A percentile compares a stretch with the other conserved stretches of the same genome.
Conservation (phyloP, 2,329 filamentous ascomycete genomes). For the Ophiocordyceps unilateralis region DNA sequence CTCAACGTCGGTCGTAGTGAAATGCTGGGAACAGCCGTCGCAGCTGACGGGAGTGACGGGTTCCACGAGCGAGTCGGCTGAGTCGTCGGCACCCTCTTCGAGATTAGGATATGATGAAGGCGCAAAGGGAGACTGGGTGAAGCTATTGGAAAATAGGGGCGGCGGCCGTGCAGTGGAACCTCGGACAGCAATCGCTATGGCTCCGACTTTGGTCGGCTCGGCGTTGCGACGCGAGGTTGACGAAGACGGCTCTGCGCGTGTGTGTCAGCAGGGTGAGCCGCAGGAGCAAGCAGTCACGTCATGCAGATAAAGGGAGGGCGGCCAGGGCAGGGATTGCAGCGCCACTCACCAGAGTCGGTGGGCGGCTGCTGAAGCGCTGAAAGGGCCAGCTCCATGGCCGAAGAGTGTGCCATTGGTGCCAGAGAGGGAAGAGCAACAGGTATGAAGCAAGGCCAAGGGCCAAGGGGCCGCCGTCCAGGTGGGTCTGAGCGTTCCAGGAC, state of each 20-base stretch:
- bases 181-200: background rate
- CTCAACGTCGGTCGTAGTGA: conserved; percentile 23
- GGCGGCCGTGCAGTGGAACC: conserved; percentile 1
- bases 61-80: conserved; percentile 40
- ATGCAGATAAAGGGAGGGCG: background rate
- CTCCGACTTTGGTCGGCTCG: background rate
- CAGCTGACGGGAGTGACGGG: conserved; percentile 45
- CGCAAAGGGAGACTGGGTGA: conserved; percentile 17
- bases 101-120: conserved; percentile 27
- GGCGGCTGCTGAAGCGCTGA: too few relatives aligned
- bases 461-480: background rate
- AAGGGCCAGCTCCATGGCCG: background rate
- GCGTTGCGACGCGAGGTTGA: background rate
- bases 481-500: background rate
- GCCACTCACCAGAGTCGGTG: too few relatives aligned
- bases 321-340: background rate
- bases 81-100: conserved; percentile 37
- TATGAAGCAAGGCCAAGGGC: background rate
- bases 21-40: conserved; percentile 36
- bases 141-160: background rate
- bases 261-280: conserved; percentile 4
- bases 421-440: background rate
- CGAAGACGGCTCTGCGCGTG: background rate
- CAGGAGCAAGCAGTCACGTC: conserved; percentile 6
- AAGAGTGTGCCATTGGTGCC: background rate